Percentiles rank a stretch among this genome's conserved stretches.
Conservation (phyloP, 2,329 filamentous ascomycete genomes). For the Diaporthe citriasiana region DNA sequence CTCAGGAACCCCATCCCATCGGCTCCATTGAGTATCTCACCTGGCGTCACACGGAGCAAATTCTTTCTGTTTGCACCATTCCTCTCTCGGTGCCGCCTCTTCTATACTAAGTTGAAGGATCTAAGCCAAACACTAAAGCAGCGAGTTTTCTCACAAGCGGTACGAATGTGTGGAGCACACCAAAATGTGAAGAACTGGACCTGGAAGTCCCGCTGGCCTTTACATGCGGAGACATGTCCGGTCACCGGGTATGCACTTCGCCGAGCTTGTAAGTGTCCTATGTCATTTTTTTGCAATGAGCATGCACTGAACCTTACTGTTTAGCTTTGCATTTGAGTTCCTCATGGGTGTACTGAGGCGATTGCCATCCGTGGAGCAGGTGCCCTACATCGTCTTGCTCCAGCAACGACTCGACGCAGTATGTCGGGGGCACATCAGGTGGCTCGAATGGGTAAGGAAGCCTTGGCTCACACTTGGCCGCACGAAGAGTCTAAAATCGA, state of each 20-base stretch:
- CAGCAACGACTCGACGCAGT: neutral
- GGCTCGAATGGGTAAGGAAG: neutral
- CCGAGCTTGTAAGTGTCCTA: neutral
- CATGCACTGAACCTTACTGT: neutral
- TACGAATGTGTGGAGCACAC: too few relatives aligned
- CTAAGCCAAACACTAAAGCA: too few relatives aligned
- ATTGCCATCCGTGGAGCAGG: neutral
- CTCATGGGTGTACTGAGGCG: neutral
- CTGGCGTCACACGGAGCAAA: slow-evolving; percentile 37
- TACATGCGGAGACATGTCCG: neutral
- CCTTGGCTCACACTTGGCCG: neutral
- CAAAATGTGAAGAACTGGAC: neutral
- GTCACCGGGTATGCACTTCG: slow-evolving; percentile 9
- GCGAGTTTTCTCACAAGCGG: too few relatives aligned
- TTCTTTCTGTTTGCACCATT: slow-evolving; percentile 31
- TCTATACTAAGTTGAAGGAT: neutral
- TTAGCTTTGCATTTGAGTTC: neutral
- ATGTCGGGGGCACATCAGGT: slow-evolving; percentile 20
- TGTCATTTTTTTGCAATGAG: rapidly evolving
- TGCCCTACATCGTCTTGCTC: neutral
- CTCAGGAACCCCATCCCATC: neutral
- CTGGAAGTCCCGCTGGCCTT: neutral
- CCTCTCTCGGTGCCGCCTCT: neutral
- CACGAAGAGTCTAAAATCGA: slow-evolving; percentile 50
- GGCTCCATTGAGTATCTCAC: slow-evolving; percentile 24